Evolutionary conservation across 2,329 filamentous ascomycete genomes (phyloP).

Genomic region (Hortaea werneckii): DNA sequence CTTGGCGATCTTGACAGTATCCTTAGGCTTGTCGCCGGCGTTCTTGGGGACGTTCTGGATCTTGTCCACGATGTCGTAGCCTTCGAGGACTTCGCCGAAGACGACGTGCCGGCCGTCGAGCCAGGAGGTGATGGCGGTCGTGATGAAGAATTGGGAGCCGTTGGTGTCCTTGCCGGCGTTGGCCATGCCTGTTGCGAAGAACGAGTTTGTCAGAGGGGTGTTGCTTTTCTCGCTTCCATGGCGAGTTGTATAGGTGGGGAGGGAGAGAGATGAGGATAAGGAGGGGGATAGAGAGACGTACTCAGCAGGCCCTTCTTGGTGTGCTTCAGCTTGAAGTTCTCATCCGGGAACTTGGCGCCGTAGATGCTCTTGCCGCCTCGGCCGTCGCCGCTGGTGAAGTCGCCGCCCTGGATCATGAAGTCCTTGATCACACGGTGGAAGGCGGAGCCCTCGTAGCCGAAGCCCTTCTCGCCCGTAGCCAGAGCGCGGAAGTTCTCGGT

Average conservation of each 20-base stretch:
- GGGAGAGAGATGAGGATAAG: too few relatives aligned
- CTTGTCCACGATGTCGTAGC: constrained; percentile 68
- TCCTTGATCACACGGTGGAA: constrained; percentile 88
- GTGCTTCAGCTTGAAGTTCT: constrained; percentile 95
- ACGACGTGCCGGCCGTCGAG: constrained; percentile 78
- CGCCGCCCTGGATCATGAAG: constrained; percentile 88
- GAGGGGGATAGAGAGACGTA: constrained; percentile 33
- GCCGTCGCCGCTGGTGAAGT: constrained; percentile 74
- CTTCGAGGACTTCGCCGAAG: constrained; percentile 81
- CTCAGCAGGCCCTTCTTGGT: constrained; percentile 70
- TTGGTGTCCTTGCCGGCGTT: constrained; percentile 80
- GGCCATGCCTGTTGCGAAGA: constrained; percentile 74
- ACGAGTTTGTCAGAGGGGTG: too few relatives aligned
- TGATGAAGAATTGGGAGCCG: constrained; percentile 86
- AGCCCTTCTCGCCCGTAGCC: constrained; percentile 77
- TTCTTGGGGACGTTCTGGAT: constrained; percentile 63
- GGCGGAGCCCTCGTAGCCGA: constrained; percentile 66
- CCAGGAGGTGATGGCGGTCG: constrained; percentile 63
- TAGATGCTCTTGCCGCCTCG: constrained; percentile 86
- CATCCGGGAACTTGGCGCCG: constrained; percentile 71
- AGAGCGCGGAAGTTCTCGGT: constrained; percentile 69
- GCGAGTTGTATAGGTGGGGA: too few relatives aligned
- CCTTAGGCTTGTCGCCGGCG: constrained; percentile 55
- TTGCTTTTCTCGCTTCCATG: too few relatives aligned
- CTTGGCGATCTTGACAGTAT: constrained; percentile 67